These are phyloP conservation scores for Elaphomyces granulatus DNA, from an alignment of 495 filamentous ascomycete genomes.

Conservation along the genomic window DNA sequence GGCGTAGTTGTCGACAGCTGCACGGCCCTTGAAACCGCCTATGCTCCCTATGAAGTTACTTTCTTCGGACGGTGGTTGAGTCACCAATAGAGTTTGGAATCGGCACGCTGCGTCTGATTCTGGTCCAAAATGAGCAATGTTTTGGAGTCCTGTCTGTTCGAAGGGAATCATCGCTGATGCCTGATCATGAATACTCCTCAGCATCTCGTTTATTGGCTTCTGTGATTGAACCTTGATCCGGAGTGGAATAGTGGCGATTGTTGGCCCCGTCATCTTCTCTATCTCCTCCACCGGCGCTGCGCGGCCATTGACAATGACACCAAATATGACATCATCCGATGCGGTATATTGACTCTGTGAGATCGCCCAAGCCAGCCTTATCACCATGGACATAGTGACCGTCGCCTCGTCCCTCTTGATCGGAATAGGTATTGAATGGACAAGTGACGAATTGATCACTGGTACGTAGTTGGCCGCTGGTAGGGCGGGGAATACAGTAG, in stretches of 20 bases:
- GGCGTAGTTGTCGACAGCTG: too few species aligned
- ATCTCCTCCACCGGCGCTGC: constrained; percentile 17
- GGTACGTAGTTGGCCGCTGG: constrained; percentile 10
- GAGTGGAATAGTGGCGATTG: constrained; percentile 18
- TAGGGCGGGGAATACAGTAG: constrained; percentile 33
- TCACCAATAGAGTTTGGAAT: constrained; percentile 23
- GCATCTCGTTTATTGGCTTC: constrained; percentile 9
- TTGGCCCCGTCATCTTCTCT: constrained; percentile 23
- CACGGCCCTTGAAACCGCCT: too few species aligned
- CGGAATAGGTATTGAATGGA: constrained; percentile 23
- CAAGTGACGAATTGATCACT: constrained; percentile 5
- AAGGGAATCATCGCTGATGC: constrained; percentile 32
- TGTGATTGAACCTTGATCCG: background rate
- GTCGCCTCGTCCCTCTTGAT: constrained; percentile 11
- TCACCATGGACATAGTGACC: constrained; percentile 11
- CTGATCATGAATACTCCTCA: constrained; percentile 32
- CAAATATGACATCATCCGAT: constrained; percentile 21
- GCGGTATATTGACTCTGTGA: constrained; percentile 15
- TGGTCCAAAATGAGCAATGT: constrained; percentile 17
- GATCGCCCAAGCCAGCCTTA: constrained; percentile 32
- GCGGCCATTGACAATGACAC: constrained; percentile 18
- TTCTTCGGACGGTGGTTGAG: constrained; percentile 8
- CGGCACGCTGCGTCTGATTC: constrained; percentile 19
- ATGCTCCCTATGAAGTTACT: background rate
- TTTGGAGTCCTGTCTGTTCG: constrained; percentile 43